Evolutionary conservation across 1,139 yeast species (phyloP), one percentile per base, ranked within the genome.

Genomic region (Yamadazyma songkhlaensis): DNA sequence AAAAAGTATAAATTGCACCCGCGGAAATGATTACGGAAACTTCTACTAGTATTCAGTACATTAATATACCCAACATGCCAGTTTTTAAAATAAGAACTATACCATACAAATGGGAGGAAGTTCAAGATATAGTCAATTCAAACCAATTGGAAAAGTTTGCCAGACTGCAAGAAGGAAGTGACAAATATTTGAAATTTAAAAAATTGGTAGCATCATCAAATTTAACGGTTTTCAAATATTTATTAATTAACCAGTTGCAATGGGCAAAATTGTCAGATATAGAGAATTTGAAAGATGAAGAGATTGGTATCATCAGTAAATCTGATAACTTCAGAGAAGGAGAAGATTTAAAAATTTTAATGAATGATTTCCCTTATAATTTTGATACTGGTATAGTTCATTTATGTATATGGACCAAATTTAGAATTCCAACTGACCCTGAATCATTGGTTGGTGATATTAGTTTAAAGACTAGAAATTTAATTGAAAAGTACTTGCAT

Each of bases 351-450:
- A 60, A 59, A 40, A 59, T 69, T 22, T 50, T 70, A 31, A 54
- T 50, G 43, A 71, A 71, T 48, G 71, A 67, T 44, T 71, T 69
- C 48, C 75, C 75, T 1, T 71, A 71, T 50, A 63, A 62, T 45
- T 67, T 70, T 43, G 68, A 59, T 13, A 32, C 42, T 0, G 60
- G 59, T 38, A 63, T 70, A 27, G 48, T 47, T 23, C 77, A 71
- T 49, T 53, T 69, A 39, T 70, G 76, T 43, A 60, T 69, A 23
- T 71, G 77, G 77, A 55, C 69, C 17, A 71, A 71, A 49, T 48
- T 57, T 29, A 47, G 42, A 17, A 64, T 67, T 25, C 62, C 60
- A 2, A 49, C 51, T 10, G 73, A 67, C 47, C 59, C 59, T 14
- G 42, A 48, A 24, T 59, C 66, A 34, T 53, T 54, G 2, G 42